Percentiles rank a stretch among this genome's conserved stretches.
Conservation (phyloP, 2,329 filamentous ascomycete genomes). For the Balansia obtecta region DNA sequence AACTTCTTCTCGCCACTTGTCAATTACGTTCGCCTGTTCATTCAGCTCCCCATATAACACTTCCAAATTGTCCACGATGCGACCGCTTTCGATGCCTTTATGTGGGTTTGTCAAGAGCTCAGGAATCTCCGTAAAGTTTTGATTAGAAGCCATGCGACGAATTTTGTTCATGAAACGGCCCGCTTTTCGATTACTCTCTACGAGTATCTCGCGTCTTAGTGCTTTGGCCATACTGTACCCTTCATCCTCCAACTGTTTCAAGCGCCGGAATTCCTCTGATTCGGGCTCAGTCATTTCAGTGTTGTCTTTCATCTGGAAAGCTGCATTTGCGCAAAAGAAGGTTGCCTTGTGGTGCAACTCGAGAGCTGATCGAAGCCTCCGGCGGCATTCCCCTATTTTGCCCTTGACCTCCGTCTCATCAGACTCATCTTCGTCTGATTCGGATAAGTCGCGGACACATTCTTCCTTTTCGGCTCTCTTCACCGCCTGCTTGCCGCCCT, state of each 20-base stretch:
- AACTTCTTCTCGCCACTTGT: slow-evolving; percentile 63
- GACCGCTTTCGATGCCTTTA: slow-evolving; percentile 60
- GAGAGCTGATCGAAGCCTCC: slow-evolving; percentile 56
- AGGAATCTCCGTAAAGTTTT: slow-evolving; percentile 50
- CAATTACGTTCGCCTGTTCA: slow-evolving; percentile 55
- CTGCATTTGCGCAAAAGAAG: slow-evolving; percentile 77
- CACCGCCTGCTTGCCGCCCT: slow-evolving; percentile 3
- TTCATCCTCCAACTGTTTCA: slow-evolving; percentile 59
- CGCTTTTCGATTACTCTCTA: slow-evolving; percentile 29
- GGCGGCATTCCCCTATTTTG: slow-evolving; percentile 45
- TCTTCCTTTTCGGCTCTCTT: slow-evolving; percentile 4
- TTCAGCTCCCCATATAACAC: slow-evolving; percentile 55
- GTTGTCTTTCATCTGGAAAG: slow-evolving; percentile 72
- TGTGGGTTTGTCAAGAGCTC: slow-evolving; percentile 37
- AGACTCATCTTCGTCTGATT: slow-evolving; percentile 22
- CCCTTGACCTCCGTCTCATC: slow-evolving; percentile 22
- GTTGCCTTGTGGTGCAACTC: slow-evolving; percentile 71
- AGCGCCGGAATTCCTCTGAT: slow-evolving; percentile 50
- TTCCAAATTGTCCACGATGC: slow-evolving; percentile 53
- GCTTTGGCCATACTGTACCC: slow-evolving; percentile 68
- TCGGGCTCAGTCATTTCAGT: slow-evolving; percentile 48
- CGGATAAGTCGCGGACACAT: slow-evolving; percentile 12
- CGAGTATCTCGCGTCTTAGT: slow-evolving; percentile 68
- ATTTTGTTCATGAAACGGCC: slow-evolving; percentile 48
- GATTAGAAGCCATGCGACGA: slow-evolving; percentile 34